Base-by-base conservation (phyloP, 768 basidiomycete genomes). In the Kwoniella sp. region DNA sequence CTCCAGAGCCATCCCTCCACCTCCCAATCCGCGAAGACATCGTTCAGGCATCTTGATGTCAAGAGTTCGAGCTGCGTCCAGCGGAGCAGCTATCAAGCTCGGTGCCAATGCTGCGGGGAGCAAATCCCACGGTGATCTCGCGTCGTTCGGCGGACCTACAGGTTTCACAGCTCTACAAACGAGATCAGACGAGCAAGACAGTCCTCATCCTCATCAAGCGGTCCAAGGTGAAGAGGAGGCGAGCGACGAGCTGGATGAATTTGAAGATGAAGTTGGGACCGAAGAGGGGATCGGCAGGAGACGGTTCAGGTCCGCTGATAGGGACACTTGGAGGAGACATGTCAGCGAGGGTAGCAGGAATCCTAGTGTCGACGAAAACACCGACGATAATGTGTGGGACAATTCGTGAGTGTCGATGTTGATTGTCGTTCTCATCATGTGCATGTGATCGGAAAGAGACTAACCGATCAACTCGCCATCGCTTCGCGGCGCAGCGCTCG, bases 11-110 rank as follows among this genome's bases (percentile, higher is more conserved):
- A 77, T 79, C 31, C 76, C 78, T 11, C 78, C 76, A 4, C 73
- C 74, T 4, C 71, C 73, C 25, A 71, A 68, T 26, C 75, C 76
- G 11, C 67, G 79, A 8, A 54, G 75, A 71, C 77, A 80, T 65
- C 70, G 77, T n/a, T 71, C 72, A 11, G 76, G 78, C 7, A 67
- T 80, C 4, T 66, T 78, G 38, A 71, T 80, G 67, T 75, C 76
- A 0, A 68, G 73, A 22, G 74, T 75, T 0, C 41, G 78, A 61
- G 72, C 73, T 26, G 54, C 62, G 7, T 74, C 71, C 11, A 60
- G 66, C 37, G 71, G 70, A 31, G 41, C 56, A 37, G 31, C 31
- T 17, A 61, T 66, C 50, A 66, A 57, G 37, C 37, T 65, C 57
- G 52, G 52, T 25, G 34, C 20, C 30, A 63, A 54, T 25, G 66